A percentile compares a stretch with the other conserved stretches of the same genome.
phyloP scores from a whole-genome alignment of 345 rosid genomes.

The Boechera retrofracta region DNA sequence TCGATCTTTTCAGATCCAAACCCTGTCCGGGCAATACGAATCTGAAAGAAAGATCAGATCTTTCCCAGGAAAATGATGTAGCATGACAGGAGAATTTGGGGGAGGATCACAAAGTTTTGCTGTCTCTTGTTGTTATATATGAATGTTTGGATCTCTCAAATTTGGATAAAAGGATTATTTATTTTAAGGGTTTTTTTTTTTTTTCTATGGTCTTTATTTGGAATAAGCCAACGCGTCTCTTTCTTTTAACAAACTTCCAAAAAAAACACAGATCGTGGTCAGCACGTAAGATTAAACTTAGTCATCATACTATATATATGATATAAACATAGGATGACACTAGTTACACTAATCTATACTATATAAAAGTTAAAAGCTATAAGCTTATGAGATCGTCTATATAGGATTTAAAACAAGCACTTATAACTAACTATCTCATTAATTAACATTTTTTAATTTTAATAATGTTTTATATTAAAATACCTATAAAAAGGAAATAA shows the following conservation, averaged over 20 bases:
- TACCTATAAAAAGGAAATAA: too few species aligned
- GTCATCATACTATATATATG: conserved; percentile 32
- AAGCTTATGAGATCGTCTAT: too few species aligned
- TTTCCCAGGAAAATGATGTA: conserved; percentile 40
- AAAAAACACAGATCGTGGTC: conserved; percentile 35
- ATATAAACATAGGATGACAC: conserved; percentile 30
- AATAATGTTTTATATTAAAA: too few species aligned
- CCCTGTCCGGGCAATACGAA: conserved; percentile 41
- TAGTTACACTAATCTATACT: too few species aligned
- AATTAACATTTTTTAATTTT: too few species aligned
- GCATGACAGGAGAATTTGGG: conserved; percentile 44
- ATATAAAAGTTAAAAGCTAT: too few species aligned
- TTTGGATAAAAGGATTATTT: conserved; percentile 19
- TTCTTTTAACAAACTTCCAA: conserved; percentile 24
- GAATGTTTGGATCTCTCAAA: conserved; percentile 42
- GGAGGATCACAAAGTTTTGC: conserved; percentile 43
- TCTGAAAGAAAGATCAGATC: conserved; percentile 49
- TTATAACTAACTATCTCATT: too few species aligned
- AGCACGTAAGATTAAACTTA: conserved; percentile 16
- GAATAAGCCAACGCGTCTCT: conserved; percentile 43
- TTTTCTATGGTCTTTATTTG: conserved; percentile 38
- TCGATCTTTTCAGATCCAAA: conserved; percentile 47
- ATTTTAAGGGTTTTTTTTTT: conserved; percentile 40
- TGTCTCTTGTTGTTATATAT: conserved; percentile 39
- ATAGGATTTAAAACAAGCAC: too few species aligned